These are phyloP conservation scores for Neonectria magnoliae DNA, from an alignment of 2,329 filamentous ascomycete species.

Conservation along the genomic window DNA sequence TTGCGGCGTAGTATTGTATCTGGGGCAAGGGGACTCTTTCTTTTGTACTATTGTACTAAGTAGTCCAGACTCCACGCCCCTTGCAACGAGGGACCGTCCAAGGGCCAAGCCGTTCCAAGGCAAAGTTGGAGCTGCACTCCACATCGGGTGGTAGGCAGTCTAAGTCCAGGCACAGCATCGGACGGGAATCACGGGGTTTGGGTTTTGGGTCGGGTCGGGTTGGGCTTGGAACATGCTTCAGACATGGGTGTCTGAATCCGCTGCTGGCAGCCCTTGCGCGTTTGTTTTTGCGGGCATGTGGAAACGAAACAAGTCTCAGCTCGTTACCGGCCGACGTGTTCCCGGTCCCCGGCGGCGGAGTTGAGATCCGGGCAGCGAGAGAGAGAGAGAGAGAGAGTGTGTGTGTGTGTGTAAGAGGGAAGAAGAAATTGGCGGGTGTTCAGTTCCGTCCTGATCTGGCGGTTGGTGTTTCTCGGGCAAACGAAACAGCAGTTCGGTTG, in stretches of 20 bases:
- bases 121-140: background rate
- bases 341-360: background rate
- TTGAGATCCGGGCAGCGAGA: background rate
- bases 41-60: too few relatives aligned
- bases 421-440: too few relatives aligned
- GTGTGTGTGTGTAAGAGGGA: too few relatives aligned
- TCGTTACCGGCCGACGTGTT: background rate
- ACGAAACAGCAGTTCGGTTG: too few relatives aligned
- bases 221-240: constrained; percentile 1
- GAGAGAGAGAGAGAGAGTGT: background rate
- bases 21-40: background rate
- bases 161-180: background rate
- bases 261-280: background rate
- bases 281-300: background rate
- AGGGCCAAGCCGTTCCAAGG: background rate
- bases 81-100: background rate
- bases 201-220: background rate
- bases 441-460: background rate
- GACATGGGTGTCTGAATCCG: constrained; percentile 10
- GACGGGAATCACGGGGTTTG: background rate
- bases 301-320: background rate
- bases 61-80: background rate
- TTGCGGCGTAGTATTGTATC: background rate
- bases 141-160: background rate
- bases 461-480: too few relatives aligned